Evolutionary conservation across 768 basidiomycete species (phyloP), one percentile per base, ranked within the genome.

Genomic region (Phaeotremella skinneri): DNA sequence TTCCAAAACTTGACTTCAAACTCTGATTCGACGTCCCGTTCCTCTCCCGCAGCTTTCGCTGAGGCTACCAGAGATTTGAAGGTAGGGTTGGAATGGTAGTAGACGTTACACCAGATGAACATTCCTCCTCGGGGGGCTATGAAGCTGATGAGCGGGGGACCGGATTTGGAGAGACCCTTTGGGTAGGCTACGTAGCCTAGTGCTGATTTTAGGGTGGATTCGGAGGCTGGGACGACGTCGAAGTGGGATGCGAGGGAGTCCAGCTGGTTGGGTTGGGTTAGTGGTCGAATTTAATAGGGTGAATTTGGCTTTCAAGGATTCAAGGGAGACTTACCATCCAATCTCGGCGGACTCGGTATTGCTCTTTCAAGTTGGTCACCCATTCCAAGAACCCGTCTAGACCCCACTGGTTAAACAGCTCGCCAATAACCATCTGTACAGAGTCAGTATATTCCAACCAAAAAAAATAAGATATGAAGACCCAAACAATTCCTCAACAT

Each of bases 51-150:
- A 13, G 11, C 21, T 9, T 20, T 21, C 3, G 25, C 27, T 20
- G 26, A 5, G 3, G 4, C 21, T 26, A 11, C 21, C 5, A 59
- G 57, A 3, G 13, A 5, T 30, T 45, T 49, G 51, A 59, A 59
- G 1, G 34, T 7, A 3, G 42, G 49, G 26, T 42, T 45, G 49
- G 57, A 52, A 9, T 34, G 32, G 50, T 59, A 59, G 31, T 59
- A 52, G 50, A 59, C 57, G 50, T 52, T 37, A 39, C 57, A 59
- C 57, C 57, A 77, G 30, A 75, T 62, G 74, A 88, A 89, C 89
- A 90, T 91, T 9, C 89, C 89, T n/a, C 85, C 81, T 2, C 29
- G 11, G 0, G 88, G 88, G 11, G 87, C 85, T 0, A 87, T 81
- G 66, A 89, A 85, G 50, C 82, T 84, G 62, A 89, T 81, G 60